Evolutionary conservation across 23 red algal species (phyloP), one percentile per base, ranked within the genome.

Genomic region (Porphyridium purpureum): DNA sequence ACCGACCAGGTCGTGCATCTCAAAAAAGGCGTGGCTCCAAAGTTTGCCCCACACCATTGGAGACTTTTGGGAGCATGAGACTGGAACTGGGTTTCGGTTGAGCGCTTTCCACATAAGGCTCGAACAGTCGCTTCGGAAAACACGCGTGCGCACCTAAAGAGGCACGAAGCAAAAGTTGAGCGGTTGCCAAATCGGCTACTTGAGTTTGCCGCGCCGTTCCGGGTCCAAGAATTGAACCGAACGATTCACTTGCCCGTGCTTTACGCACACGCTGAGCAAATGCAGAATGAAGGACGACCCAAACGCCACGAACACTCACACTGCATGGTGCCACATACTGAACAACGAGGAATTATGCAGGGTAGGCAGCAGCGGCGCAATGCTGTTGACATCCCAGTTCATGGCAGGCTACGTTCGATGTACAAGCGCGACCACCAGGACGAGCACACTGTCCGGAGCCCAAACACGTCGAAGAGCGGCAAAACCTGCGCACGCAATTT

Each of bases 11-110:
- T 62, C 57, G 11, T 62, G 57, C 14, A 33, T 27, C 19, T 33
- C 57, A 36, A 62, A 62, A n/a, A 62, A 36, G 1, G 35, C 57
- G 31, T 62, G 57, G 11, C 35, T 62, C 33, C 35, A 62, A 2
- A 62, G 17, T 6, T 62, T 47, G 4, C 33, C 14, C 31, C 31
- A 50, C n/a, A 62, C 57, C 33, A 41, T n/a, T 33, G 11, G 35
- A 41, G 2, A 33, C 15, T 1, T 9, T 8, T 20, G 14, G 29
- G 11, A 36, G 44, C 7, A 62, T 33, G 17, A 62, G 15, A 1
- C 14, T 7, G 33, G 30, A 36, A 62, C 31, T 5, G 57, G 38
- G 8, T 34, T 62, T 7, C 38, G 35, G 1, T 47, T 32, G 11
- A 47, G 4, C 14, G 8, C 2, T 62, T 62, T 32, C 57, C 57